Conservation (phyloP, 1,284 basidiomycete genomes). For the Leccinum fuscescens region DNA sequence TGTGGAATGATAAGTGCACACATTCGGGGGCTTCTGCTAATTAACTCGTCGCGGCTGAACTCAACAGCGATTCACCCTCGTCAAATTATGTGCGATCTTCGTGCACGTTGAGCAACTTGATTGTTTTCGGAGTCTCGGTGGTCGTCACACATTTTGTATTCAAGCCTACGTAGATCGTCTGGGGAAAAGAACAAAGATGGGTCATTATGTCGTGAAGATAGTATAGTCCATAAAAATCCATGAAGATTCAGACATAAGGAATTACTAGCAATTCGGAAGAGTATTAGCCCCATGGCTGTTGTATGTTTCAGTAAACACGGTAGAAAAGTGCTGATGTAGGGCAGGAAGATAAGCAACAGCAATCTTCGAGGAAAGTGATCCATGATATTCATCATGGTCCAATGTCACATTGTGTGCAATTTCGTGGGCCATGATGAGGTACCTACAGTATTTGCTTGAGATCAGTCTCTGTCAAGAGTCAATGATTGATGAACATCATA, state of each 20-base stretch:
- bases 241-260: not conserved
- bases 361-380: slow-evolving; percentile 14
- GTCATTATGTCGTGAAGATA: not conserved
- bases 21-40: too few species aligned
- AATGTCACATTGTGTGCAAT: slow-evolving; percentile 20
- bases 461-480: not conserved
- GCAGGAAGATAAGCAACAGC: slow-evolving; percentile 6
- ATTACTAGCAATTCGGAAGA: not conserved
- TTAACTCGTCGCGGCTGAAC: not conserved
- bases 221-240: not conserved
- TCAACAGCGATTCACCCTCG: slow-evolving; percentile 60
- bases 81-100: slow-evolving; percentile 48
- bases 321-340: not conserved
- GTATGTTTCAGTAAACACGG: not conserved
- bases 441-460: slow-evolving; percentile 9
- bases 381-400: slow-evolving; percentile 26
- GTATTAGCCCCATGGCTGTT: not conserved
- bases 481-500: not conserved
- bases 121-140: slow-evolving; percentile 51
- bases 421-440: slow-evolving; percentile 28
- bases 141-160: slow-evolving; percentile 54
- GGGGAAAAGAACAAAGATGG: not conserved
- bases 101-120: slow-evolving; percentile 42
- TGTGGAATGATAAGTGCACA: not conserved
- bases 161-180: slow-evolving; percentile 35